Conservation (phyloP, 1,139 yeast species). For the Sugiyamaella castrensis region DNA sequence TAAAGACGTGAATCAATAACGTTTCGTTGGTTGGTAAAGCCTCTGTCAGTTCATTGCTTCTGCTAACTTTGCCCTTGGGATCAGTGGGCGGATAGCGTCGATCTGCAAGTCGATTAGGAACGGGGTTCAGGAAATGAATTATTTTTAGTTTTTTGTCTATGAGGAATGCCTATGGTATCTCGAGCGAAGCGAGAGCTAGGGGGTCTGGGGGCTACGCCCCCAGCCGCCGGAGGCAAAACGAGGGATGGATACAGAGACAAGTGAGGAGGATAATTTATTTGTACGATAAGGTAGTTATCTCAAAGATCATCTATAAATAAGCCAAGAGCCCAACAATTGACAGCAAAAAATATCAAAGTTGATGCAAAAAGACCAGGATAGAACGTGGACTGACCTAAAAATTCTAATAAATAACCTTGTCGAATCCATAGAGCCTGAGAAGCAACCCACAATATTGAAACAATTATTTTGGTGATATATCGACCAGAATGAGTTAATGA, state of each 20-base stretch:
- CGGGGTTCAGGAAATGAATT: too few relatives aligned
- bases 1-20: too few relatives aligned
- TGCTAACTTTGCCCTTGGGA: too few relatives aligned
- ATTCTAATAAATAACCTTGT: constrained; percentile 77
- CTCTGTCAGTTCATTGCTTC: too few relatives aligned
- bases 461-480: constrained; percentile 37
- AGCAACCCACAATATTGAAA: constrained; percentile 57
- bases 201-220: neutral
- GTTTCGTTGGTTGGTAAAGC: too few relatives aligned
- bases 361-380: constrained; percentile 59
- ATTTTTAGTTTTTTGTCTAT: neutral
- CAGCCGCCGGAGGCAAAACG: neutral
- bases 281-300: neutral
- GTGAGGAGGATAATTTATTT: neutral
- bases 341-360: constrained; percentile 62
- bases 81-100: too few relatives aligned
- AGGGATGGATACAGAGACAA: neutral
- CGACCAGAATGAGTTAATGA: constrained; percentile 23
- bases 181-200: neutral
- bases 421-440: constrained; percentile 78
- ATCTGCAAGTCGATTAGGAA: too few relatives aligned
- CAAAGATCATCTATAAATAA: constrained; percentile 20
- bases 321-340: constrained; percentile 64
- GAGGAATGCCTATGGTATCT: neutral
- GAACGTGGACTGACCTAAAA: constrained; percentile 67